A percentile compares a stretch with the other conserved stretches of the same genome.
Evolutionary conservation across 805 yeast species (phyloP).

Genomic region (Saturnispora quitensis): DNA sequence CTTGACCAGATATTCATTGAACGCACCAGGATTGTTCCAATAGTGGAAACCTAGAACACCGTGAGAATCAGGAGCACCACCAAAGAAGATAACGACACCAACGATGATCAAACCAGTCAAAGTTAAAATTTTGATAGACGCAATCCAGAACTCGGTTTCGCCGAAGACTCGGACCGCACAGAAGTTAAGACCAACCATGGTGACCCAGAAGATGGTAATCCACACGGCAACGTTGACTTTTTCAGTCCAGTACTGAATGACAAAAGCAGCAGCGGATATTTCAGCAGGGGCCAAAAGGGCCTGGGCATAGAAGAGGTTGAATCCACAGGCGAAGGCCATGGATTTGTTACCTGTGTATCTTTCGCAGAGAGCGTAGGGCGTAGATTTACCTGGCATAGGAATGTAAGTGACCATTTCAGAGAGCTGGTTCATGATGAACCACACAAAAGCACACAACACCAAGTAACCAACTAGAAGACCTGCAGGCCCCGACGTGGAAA

Average conservation of each 20-base stretch:
- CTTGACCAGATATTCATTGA: constrained; percentile 37
- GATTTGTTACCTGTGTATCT: constrained; percentile 38
- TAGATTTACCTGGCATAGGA: constrained; percentile 57
- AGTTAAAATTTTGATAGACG: constrained; percentile 53
- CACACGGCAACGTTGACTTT: constrained; percentile 49
- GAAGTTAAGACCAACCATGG: constrained; percentile 39
- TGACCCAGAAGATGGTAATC: constrained; percentile 44
- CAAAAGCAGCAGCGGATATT: constrained; percentile 56
- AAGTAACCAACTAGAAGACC: constrained; percentile 52
- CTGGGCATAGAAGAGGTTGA: constrained; percentile 37
- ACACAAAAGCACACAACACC: constrained; percentile 54
- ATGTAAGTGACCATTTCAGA: constrained; percentile 62
- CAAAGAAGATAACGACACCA: constrained; percentile 51
- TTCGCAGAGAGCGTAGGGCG: constrained; percentile 40
- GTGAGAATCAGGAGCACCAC: constrained; percentile 49
- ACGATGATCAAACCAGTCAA: constrained; percentile 53
- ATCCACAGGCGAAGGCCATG: constrained; percentile 51
- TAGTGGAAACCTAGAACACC: constrained; percentile 36
- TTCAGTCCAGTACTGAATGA: constrained; percentile 53
- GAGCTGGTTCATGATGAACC: constrained; percentile 52
- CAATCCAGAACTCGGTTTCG: constrained; percentile 60
- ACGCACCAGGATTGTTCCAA: constrained; percentile 34
- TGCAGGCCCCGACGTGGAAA: constrained; percentile 28
- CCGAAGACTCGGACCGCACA: constrained; percentile 42
- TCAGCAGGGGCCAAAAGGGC: constrained; percentile 51